A percentile compares a stretch with the other conserved stretches of the same genome.
These are phyloP conservation scores for Auricularia sp. DNA, from an alignment of 768 basidiomycete species.

Conservation along the genomic window DNA sequence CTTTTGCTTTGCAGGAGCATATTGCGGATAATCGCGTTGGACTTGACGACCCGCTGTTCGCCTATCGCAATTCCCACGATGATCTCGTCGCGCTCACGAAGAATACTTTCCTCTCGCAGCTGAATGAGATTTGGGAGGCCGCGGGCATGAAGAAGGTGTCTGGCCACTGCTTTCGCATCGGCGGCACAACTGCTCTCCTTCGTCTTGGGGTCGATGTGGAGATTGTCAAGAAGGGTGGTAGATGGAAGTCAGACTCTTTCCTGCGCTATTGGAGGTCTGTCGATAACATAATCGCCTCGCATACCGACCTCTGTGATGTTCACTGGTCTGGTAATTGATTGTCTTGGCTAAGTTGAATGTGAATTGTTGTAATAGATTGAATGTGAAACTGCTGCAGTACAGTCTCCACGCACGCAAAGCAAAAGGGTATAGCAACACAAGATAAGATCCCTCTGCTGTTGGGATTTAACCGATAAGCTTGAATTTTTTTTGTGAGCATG, in stretches of 20 bases:
- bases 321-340: not conserved
- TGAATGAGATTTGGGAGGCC: slow-evolving; percentile 22
- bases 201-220: slow-evolving; percentile 24
- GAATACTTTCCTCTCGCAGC: slow-evolving; percentile 15
- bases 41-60: slow-evolving; percentile 25
- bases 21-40: slow-evolving; percentile 19
- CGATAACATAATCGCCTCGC: not conserved
- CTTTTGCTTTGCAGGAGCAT: slow-evolving; percentile 23
- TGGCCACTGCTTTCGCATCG: slow-evolving; percentile 36
- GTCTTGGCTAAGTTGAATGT: too few relatives aligned
- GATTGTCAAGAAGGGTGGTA: slow-evolving; percentile 23
- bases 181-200: slow-evolving; percentile 29
- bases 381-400: too few relatives aligned
- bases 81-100: slow-evolving; percentile 22
- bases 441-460: too few relatives aligned
- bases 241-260: slow-evolving; percentile 24
- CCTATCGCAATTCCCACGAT: slow-evolving; percentile 24
- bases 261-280: not conserved
- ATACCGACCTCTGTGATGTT: not conserved
- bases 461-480: too few relatives aligned
- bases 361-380: too few relatives aligned
- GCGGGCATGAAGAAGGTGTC: slow-evolving; percentile 24
- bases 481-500: too few relatives aligned
- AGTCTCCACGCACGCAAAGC: too few relatives aligned
- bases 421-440: too few relatives aligned